Percentiles rank a stretch among this genome's conserved stretches.
phyloP scores from a whole-genome alignment of 805 yeast species.

The Wickerhamiella vanderwaltii region DNA sequence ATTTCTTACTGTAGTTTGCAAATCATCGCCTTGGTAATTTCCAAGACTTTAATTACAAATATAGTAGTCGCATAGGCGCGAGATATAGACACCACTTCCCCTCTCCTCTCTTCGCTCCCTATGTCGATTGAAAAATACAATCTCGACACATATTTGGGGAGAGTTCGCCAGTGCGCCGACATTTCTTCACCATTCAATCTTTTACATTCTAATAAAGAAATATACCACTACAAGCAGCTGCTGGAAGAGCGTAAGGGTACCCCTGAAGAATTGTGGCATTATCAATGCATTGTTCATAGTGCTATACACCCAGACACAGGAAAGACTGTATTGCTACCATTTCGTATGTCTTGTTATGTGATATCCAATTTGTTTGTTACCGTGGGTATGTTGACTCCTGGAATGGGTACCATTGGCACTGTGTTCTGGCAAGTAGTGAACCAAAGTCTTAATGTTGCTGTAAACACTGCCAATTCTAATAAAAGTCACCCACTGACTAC shows the following conservation, averaged over 20 bases:
- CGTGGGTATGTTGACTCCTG: conserved; percentile 96
- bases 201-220: conserved; percentile 51
- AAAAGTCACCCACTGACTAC: conserved; percentile 85
- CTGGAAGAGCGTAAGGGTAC: conserved; percentile 69
- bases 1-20: too few species aligned
- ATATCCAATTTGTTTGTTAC: conserved; percentile 88
- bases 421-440: conserved; percentile 96
- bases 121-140: conserved; percentile 42
- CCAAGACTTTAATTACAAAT: too few species aligned
- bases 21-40: too few species aligned
- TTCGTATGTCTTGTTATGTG: conserved; percentile 95
- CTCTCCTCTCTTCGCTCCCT: too few species aligned
- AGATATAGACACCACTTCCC: too few species aligned
- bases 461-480: conserved; percentile 91
- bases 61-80: too few species aligned
- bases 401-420: conserved; percentile 79
- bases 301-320: conserved; percentile 96
- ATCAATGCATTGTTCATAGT: conserved; percentile 78
- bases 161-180: conserved; percentile 88
- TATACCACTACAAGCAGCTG: conserved; percentile 49
- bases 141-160: conserved; percentile 74
- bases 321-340: conserved; percentile 81
- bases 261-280: conserved; percentile 75
- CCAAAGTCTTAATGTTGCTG: conserved; percentile 93
- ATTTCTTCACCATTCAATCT: conserved; percentile 86